Base-by-base conservation (phyloP, 192 early-diverging fungal genomes). In the Coemansia sp. region DNA sequence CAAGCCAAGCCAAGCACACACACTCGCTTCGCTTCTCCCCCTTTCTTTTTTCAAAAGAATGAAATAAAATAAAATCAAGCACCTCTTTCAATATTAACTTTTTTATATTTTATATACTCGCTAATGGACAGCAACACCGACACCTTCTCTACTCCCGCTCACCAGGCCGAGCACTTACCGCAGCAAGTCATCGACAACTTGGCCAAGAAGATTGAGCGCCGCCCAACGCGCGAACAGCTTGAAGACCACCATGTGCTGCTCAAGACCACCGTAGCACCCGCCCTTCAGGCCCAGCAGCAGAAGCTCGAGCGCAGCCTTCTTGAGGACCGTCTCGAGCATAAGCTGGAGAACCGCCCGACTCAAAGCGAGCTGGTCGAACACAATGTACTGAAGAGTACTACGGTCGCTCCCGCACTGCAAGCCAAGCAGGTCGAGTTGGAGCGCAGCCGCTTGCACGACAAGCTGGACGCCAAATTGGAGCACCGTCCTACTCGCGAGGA, bases 211-310 rank as follows among this genome's bases (percentile, higher is more conserved):
- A 71, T 89, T 39, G 83, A 85, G 62, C 79, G 84, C 15, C 78
- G 88, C 31, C 87, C 88, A 24, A 76, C 77, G 6, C 71, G 68
- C 19, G 72, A 79, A 20, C 83, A 85, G 45, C 83, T 90, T 12
- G 79, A 85, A 19, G 73, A 84, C 6, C 83, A 76, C 66, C 86
- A 90, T 51, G 87, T 91, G n/a, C 76, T 91, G 36, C 84, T 84
- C 65, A 80, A 70, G 15, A 64, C 74, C 6, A 59, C 35, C n/a
- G 68, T 77, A 25, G 78, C 78, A 0, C 78, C 83, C 5, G 63
- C 70, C 1, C 59, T 84, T 20, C 83, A 84, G 43, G 71, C 71
- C 7, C 67, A 45, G 29, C 54, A 71, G 45, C 32, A 41, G 9
- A 65, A 81, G 59, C 68, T 84, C 6, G 47, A 64, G 25, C 74